These are phyloP conservation scores for Penicillium frequentans DNA, from an alignment of 2,329 filamentous ascomycete species.

Conservation along the genomic window DNA sequence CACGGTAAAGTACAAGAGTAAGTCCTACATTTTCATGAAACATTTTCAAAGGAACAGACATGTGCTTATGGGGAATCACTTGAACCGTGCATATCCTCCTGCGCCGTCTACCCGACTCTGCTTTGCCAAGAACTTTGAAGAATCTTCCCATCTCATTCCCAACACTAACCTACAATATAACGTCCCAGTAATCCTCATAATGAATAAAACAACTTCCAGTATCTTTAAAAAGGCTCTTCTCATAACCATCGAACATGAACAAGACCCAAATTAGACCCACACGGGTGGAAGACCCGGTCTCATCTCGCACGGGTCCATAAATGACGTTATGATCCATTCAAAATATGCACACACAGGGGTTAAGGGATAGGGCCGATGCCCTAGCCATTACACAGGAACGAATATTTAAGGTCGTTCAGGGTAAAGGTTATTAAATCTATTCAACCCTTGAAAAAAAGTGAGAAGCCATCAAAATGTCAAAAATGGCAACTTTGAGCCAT, in stretches of 20 bases:
- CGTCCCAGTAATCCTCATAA: background rate
- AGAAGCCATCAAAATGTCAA: background rate
- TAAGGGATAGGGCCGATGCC: conserved; percentile 16
- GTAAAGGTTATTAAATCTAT: background rate
- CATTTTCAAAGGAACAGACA: background rate
- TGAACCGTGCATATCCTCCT: background rate
- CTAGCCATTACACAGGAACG: conserved; percentile 7
- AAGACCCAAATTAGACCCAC: background rate
- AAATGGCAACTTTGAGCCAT: background rate
- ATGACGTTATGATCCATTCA: conserved; percentile 18
- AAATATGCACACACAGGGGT: conserved; percentile 5
- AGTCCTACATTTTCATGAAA: background rate
- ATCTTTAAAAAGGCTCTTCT: background rate
- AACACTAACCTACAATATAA: background rate
- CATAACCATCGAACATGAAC: background rate
- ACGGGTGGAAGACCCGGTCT: background rate
- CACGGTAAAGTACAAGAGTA: no score
- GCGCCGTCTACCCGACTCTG: background rate
- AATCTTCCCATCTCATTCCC: background rate
- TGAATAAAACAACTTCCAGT: background rate
- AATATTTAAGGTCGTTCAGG: conserved; percentile 12
- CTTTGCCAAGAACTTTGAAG: background rate
- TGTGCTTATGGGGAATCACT: background rate
- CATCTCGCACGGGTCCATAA: conserved; percentile 10
- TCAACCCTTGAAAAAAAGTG: background rate